These are phyloP conservation scores for Volvox carteri DNA, from an alignment of 163 green algal genomes.

Conservation along the genomic window DNA sequence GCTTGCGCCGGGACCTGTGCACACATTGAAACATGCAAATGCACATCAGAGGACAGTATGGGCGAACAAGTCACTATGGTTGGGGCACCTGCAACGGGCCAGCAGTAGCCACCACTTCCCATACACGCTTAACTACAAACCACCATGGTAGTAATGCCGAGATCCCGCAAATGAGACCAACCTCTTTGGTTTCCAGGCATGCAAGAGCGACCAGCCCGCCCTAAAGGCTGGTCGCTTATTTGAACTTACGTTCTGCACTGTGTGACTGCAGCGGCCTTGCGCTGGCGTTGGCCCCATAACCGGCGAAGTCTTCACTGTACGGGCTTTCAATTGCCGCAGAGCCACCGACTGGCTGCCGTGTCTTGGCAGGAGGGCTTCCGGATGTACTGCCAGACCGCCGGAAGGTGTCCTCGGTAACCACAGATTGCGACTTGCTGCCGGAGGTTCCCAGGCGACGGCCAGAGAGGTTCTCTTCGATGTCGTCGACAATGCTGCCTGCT, in stretches of 20 bases:
- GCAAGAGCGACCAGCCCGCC: too few relatives aligned
- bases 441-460: conserved; percentile 20
- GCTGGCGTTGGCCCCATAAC: not conserved
- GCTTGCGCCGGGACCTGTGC: not conserved
- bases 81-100: too few relatives aligned
- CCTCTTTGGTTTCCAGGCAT: too few relatives aligned
- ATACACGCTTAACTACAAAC: not conserved
- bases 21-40: too few relatives aligned
- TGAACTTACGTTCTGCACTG: not conserved
- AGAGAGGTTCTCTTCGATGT: conserved; percentile 43
- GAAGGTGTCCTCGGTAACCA: not conserved
- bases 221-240: too few relatives aligned
- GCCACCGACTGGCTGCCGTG: not conserved
- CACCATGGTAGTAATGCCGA: too few relatives aligned
- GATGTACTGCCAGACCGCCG: conserved; percentile 10
- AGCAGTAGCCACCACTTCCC: not conserved
- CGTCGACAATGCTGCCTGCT: conserved; percentile 46
- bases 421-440: not conserved
- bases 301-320: conserved; percentile 39
- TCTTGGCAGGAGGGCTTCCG: not conserved
- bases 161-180: too few relatives aligned
- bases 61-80: too few relatives aligned
- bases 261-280: not conserved
- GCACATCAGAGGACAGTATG: too few relatives aligned
- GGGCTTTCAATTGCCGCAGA: not conserved